Base-by-base conservation (phyloP, 2,329 filamentous ascomycete genomes). In the Anisogramma anomala region DNA sequence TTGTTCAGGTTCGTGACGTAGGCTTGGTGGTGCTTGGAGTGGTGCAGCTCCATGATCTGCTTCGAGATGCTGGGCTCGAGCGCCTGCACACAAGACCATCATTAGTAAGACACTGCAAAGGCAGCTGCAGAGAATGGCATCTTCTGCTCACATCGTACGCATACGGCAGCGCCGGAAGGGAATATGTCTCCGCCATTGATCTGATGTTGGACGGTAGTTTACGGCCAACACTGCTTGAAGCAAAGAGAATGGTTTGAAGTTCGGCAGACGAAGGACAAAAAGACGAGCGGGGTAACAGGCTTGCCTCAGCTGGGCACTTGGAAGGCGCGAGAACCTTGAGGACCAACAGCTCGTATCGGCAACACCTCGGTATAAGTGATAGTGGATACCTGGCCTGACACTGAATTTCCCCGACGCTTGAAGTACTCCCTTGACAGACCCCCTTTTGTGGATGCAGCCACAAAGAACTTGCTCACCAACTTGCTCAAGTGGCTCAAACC, bases 41-140 rank as follows among this genome's bases (percentile, higher is more conserved):
- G 84, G 72, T 94, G 88, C 33, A 94, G 77, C 69, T 94, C 84
- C 88, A 94, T 94, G 69, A 94, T 94, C 67, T 91, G 78, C 61
- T 83, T 82, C 36, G 82, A 88, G 68, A 94, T 78, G 57, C 59
- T 55, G 13, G 64, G 65, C 63, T 88, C 84, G 48, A 88, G 78
- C 3, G 56, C 56, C 55, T 58, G 14, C 41, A 7, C 63, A 52
- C 75, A 7, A n/a, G 14, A 18, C 5, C 3, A 18, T 3, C 3
- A 25, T 14, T 8, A 20, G 26, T n/a, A 10, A 2, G 18, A 15
- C 17, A 20, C 23, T 3, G 9, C 31, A 14, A 18, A n/a, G 3
- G 25, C 10, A 11, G 15, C n/a, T 7, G 10, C 1, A n/a, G 13
- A 20, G 18, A 13, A 3, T 31, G 10, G 11, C 8, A 13, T 15